Evolutionary conservation across 805 yeast species (phyloP), one percentile per base, ranked within the genome.

Genomic region (Nakazawaea populi): DNA sequence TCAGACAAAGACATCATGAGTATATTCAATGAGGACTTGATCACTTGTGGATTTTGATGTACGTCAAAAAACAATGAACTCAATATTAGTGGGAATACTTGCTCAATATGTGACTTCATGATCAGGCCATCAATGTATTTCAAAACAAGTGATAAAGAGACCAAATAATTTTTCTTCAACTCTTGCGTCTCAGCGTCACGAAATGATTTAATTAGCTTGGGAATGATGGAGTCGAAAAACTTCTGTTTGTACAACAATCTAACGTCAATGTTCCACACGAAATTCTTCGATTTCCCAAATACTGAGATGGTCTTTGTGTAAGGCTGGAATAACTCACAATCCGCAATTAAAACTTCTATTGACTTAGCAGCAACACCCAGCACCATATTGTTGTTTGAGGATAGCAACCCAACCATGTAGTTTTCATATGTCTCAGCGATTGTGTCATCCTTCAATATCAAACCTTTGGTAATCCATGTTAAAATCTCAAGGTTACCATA

Each of bases 201-300:
- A 62, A 77, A 82, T 4, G 74, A 75, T 0, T 66, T 61, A 6
- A 85, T 78, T 34, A 89, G 62, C 32, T 63, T 65, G 0, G 87
- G 86, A 5, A 89, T 72, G 1, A 82, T 69, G 7, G 73, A 67
- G 53, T 80, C 79, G 62, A 89, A 89, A 29, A 88, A 74, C 55
- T 83, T 83, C 61, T 94, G 99, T 62, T 89, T 89, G 73, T 86
- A 89, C 28, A 94, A 72, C 43, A 78, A 65, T 52, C 87, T 77
- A 18, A 85, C 77, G 53, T 83, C 80, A 50, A 86, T 73, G 55
- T 81, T 81, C 54, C 64, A 64, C 1, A 76, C 77, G n/a, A 50
- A 51, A 4, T 56, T 51, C 43, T 60, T 63, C 5, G 58, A 57
- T 42, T 59, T 46, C n/a, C 63, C 64, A 24, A 43, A 39, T 3